Evolutionary conservation across 2,329 filamentous ascomycete species (phyloP), one percentile per base, ranked within the genome.

Genomic region (Aspergillus pseudotamarii): DNA sequence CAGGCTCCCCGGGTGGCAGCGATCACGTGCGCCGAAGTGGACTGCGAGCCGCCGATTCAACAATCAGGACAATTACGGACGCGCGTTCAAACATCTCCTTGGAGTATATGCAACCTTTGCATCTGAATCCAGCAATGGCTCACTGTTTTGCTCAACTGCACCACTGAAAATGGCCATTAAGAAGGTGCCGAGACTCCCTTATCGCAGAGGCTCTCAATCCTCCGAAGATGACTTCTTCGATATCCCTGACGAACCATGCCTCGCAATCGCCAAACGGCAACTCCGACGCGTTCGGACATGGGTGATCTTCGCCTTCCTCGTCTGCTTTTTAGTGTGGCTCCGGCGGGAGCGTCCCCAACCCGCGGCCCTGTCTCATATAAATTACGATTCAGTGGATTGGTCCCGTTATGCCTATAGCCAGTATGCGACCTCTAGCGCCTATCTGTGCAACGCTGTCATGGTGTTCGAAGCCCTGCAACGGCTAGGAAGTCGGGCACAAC

Each of bases 371-470:
- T 58, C 73, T 1, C 73, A 73, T 61, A 69, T 77, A 36, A 65
- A 75, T 41, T 76, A 75, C 57, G 68, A 74, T 41, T 63, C 65
- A 46, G 73, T 81, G 23, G 75, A 81, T 53, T 81, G 79, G 79
- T 76, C 77, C 19, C 76, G 72, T 46, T 80, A 73, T 61, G 79
- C 79, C n/a, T 81, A 81, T 62, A 78, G 73, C 26, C 77, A 78
- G 60, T 81, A 81, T 72, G 79, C 76, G 16, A 80, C 79, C 1
- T 75, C 74, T 21, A 75, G 73, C 48, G 72, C 76, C 4, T 80
- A 81, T 61, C 70, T 81, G 6, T 81, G 79, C 71, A 81, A 80
- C 61, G 73, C 75, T 3, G 61, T 81, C 48, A 78, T 81, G 77
- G 70, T 80, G 8, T 80, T 80, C 54, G 79, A 79, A 57, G 69